Percentiles rank a stretch among this genome's conserved stretches.
phyloP scores from a whole-genome alignment of 2,329 filamentous ascomycete genomes.

The Diaporthe citriasiana region DNA sequence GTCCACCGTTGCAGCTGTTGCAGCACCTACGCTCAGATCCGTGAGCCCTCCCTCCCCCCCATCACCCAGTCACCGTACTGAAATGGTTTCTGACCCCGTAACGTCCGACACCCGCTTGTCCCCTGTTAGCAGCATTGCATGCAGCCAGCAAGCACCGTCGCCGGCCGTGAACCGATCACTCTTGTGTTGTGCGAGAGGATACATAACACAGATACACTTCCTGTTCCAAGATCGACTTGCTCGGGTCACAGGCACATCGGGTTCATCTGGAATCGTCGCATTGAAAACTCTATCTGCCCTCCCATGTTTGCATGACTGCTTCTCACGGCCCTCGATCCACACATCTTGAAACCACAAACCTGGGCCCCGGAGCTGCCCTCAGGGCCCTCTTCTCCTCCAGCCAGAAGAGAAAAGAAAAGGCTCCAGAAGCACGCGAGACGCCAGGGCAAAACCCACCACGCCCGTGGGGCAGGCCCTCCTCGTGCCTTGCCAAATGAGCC shows the following conservation, averaged over 20 bases:
- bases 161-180: conserved; percentile 1
- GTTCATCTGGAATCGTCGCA: conserved; percentile 32
- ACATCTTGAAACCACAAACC: conserved; percentile 27
- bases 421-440: conserved; percentile 34
- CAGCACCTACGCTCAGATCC: conserved; percentile 24
- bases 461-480: conserved; percentile 9
- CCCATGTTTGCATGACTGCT: background rate
- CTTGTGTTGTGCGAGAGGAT: background rate
- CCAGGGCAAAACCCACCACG: conserved; percentile 1
- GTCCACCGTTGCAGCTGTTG: background rate
- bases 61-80: conserved; percentile 27
- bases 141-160: background rate
- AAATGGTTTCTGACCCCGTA: conserved; percentile 3
- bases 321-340: conserved; percentile 23
- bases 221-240: conserved; percentile 5
- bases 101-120: conserved; percentile 7
- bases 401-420: background rate
- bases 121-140: conserved; percentile 15
- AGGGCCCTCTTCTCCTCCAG: background rate
- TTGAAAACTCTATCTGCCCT: conserved; percentile 31
- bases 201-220: background rate
- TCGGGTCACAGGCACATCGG: conserved; percentile 8
- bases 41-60: background rate
- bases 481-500: conserved; percentile 27
- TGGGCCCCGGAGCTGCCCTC: background rate